Percentiles rank a stretch among this genome's conserved stretches.
These are phyloP conservation scores for Nidularia pulvinata DNA, from an alignment of 768 basidiomycete genomes.

Conservation along the genomic window DNA sequence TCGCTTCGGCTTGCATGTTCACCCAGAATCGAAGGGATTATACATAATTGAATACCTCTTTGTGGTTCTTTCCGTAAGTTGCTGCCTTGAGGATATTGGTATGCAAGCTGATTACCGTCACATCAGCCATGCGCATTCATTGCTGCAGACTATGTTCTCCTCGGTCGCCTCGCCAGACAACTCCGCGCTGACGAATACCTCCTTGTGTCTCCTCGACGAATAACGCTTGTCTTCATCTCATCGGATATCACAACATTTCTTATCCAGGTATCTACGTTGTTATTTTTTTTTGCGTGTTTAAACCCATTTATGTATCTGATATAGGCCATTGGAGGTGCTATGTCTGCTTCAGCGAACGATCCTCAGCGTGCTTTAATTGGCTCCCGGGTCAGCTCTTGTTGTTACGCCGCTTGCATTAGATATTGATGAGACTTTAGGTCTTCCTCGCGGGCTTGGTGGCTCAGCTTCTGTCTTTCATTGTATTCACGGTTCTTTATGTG, in stretches of 20 bases:
- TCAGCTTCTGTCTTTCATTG: constrained; percentile 51
- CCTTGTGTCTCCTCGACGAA: constrained; percentile 41
- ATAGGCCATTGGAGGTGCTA: constrained; percentile 46
- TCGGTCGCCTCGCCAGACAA: constrained; percentile 57
- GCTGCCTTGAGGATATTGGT: background rate
- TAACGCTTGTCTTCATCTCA: constrained; percentile 59
- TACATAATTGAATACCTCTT: constrained; percentile 61
- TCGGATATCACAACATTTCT: constrained; percentile 69
- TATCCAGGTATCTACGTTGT: constrained; percentile 44
- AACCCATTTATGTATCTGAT: background rate
- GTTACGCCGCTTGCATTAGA: background rate
- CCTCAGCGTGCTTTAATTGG: constrained; percentile 20
- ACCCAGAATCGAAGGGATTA: constrained; percentile 50
- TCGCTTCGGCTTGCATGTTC: constrained; percentile 52
- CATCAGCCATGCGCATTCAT: constrained; percentile 74
- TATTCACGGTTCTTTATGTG: constrained; percentile 44
- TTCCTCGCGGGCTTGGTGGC: constrained; percentile 58
- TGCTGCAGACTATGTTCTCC: constrained; percentile 64
- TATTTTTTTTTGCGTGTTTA: background rate
- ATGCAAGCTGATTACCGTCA: background rate
- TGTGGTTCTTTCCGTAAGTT: constrained; percentile 57
- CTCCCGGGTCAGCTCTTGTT: constrained; percentile 26
- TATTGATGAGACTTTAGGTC: constrained; percentile 24
- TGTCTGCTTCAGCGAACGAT: constrained; percentile 39
- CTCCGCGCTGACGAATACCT: constrained; percentile 47